Percentiles rank a stretch among this genome's conserved stretches.
phyloP scores from a whole-genome alignment of 345 rosid genomes.

The Erodium maritimum region DNA sequence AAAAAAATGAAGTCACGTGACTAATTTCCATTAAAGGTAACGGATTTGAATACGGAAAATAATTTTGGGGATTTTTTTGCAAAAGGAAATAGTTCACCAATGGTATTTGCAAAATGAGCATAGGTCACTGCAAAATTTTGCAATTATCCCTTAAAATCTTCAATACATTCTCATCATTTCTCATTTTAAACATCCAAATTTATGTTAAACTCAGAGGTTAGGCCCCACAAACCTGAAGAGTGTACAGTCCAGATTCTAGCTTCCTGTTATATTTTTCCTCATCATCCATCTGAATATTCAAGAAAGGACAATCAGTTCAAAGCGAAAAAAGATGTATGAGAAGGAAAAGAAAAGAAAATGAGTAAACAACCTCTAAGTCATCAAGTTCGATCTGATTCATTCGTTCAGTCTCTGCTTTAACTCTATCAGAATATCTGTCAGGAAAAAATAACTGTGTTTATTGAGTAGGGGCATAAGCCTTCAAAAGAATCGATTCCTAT shows the following conservation, averaged over 20 bases:
- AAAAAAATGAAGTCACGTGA: no score
- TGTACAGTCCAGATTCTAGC: conserved; percentile 89
- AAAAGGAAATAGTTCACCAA: no score
- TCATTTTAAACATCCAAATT: not conserved
- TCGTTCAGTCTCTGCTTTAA: conserved; percentile 62
- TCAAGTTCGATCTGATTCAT: conserved; percentile 64
- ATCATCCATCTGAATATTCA: conserved; percentile 61
- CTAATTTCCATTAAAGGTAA: no score
- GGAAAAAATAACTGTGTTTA: conserved; percentile 7
- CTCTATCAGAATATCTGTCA: conserved; percentile 71
- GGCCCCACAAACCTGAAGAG: conserved; percentile 63
- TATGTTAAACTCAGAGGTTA: not conserved
- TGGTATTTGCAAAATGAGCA: no score
- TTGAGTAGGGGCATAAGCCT: not conserved
- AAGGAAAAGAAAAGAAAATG: conserved; percentile 2
- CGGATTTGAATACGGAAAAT: no score
- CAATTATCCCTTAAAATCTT: not conserved
- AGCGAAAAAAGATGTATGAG: no score
- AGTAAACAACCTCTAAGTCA: conserved; percentile 63
- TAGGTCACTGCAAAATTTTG: no score
- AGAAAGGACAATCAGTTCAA: not conserved
- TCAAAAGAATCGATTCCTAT: not conserved
- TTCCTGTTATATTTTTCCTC: conserved; percentile 72
- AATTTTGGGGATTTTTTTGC: no score
- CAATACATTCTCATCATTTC: not conserved